Evolutionary conservation across 768 basidiomycete species (phyloP).

Genomic region (Hericium coralloides): DNA sequence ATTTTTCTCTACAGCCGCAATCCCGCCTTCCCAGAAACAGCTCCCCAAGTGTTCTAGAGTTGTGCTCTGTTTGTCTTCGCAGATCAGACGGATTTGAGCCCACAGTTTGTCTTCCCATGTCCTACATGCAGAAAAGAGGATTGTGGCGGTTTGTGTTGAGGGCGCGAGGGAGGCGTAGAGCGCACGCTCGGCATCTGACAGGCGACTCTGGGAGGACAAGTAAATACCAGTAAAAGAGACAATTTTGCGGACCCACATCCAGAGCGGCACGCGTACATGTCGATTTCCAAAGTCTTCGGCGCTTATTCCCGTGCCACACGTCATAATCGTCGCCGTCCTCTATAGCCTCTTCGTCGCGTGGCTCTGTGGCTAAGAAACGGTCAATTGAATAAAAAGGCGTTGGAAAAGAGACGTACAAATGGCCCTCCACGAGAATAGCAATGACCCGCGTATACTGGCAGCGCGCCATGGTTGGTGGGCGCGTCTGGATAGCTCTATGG

Average conservation of each 20-base stretch:
- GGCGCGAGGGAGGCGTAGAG: conserved; percentile 83
- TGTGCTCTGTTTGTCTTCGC: conserved; percentile 70
- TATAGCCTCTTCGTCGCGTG: conserved; percentile 35
- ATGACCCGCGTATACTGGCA: conserved; percentile 77
- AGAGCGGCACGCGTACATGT: conserved; percentile 73
- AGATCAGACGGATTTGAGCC: conserved; percentile 76
- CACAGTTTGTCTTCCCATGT: conserved; percentile 97
- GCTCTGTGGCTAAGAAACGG: conserved; percentile 34
- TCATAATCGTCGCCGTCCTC: conserved; percentile 40
- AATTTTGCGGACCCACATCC: conserved; percentile 41
- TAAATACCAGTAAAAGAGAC: not conserved
- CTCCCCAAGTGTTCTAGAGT: conserved; percentile 57
- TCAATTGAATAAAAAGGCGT: not conserved
- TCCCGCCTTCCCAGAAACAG: conserved; percentile 74
- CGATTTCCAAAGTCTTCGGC: conserved; percentile 79
- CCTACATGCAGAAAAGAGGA: conserved; percentile 66
- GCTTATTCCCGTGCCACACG: conserved; percentile 65
- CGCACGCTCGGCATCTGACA: conserved; percentile 70
- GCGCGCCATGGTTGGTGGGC: conserved; percentile 91
- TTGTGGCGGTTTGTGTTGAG: conserved; percentile 50
- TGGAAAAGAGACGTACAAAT: conserved; percentile 40
- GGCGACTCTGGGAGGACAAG: conserved; percentile 30
- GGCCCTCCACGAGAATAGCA: conserved; percentile 67
- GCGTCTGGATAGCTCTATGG: conserved; percentile 70
- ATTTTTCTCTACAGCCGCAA: conserved; percentile 35